phyloP scores from a whole-genome alignment of 176 grass and related monocot species.

The Phyllostachys edulis region DNA sequence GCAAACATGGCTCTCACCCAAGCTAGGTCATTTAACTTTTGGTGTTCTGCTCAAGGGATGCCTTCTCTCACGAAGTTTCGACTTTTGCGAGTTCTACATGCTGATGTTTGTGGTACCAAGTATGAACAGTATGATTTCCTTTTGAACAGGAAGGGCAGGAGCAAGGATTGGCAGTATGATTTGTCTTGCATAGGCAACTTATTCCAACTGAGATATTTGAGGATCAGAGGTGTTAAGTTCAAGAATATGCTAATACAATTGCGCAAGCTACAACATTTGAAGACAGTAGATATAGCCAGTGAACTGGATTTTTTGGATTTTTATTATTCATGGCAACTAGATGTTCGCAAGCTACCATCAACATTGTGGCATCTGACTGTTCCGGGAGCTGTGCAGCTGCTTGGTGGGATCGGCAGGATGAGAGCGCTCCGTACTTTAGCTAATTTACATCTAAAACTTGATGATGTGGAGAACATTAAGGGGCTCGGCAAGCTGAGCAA shows the following conservation, averaged over 20 bases:
- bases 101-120: neutral
- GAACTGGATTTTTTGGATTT: too few species aligned
- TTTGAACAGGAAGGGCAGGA: too few species aligned
- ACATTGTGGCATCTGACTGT: conserved; percentile 3
- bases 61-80: neutral
- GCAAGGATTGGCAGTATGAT: too few species aligned
- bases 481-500: neutral
- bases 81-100: neutral
- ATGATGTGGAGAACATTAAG: neutral
- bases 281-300: conserved; percentile 17
- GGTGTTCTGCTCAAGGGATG: neutral
- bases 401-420: neutral
- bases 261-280: neutral
- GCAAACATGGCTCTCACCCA: neutral
- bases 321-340: neutral
- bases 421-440: neutral
- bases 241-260: neutral
- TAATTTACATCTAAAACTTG: too few species aligned
- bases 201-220: conserved; percentile 13
- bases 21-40: conserved; percentile 22
- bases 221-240: neutral
- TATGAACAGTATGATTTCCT: too few species aligned
- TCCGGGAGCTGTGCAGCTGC: neutral
- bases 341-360: neutral
- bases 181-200: neutral